phyloP scores from a whole-genome alignment of 2,329 filamentous ascomycete genomes.

The Clonostachys solani region DNA sequence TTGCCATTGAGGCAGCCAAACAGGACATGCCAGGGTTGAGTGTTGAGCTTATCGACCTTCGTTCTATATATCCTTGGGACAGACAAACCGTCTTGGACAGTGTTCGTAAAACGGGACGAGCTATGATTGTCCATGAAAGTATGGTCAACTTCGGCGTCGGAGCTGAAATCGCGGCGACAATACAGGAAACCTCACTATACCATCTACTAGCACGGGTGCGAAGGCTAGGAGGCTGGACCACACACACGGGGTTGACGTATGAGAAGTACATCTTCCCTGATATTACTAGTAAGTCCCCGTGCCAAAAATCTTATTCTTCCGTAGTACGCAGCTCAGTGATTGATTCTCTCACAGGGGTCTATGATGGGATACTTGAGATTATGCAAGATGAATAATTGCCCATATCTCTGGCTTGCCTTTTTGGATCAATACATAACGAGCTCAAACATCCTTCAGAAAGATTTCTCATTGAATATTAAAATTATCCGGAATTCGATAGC shows the following conservation, averaged over 20 bases:
- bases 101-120: constrained; percentile 80
- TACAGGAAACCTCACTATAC: constrained; percentile 77
- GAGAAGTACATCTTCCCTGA: constrained; percentile 82
- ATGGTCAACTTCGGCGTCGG: constrained; percentile 89
- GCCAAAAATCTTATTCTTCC: neutral
- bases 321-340: neutral
- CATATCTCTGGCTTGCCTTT: no score
- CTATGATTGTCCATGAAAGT: constrained; percentile 85
- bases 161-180: constrained; percentile 81
- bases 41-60: constrained; percentile 83
- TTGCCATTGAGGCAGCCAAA: constrained; percentile 69
- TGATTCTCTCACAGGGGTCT: neutral
- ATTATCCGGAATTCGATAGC: no score
- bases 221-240: constrained; percentile 84
- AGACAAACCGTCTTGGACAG: constrained; percentile 73
- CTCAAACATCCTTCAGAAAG: no score
- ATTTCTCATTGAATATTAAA: no score
- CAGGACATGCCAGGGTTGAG: constrained; percentile 66
- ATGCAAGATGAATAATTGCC: neutral
- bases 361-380: neutral
- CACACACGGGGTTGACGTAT: constrained; percentile 72
- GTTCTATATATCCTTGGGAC: constrained; percentile 91
- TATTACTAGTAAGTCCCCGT: constrained; percentile 67
- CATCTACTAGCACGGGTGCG: constrained; percentile 80
- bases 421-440: no score